Evolutionary conservation across 306 rosid species (phyloP), one percentile per base, ranked within the genome.

Genomic region (Glycine latifolia): DNA sequence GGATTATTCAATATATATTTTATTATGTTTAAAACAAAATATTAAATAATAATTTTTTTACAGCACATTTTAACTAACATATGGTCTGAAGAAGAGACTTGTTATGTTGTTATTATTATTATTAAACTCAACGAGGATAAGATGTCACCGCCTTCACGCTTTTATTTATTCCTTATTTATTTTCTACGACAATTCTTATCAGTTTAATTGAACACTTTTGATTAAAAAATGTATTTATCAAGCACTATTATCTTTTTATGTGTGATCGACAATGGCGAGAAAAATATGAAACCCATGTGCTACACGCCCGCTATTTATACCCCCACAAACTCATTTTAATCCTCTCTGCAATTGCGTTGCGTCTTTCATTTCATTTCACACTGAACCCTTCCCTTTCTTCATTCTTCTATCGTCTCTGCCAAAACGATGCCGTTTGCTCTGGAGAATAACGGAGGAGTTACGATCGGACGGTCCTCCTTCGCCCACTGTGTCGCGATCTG

Each of bases 231-330:
- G 15, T 4, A 31, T 55, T 12, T 4, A 62, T 62, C 33, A 61
- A 54, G 44, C 50, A 44, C 43, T 60, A 20, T 41, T 71, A 4
- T 47, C 44, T 59, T 67, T 39, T 76, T 39, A 13, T 15, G 50
- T n/a, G n/a, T 31, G 55, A 78, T 78, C 81, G 50, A 35, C 79
- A 15, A 78, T 71, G 85, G 84, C 60, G 55, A 71, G 41, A 87
- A 85, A 83, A 75, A 75, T 86, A 86, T 84, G 81, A 73, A 26
- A 48, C 85, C 89, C 91, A 90, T 88, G 92, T 89, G 94, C 76
- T 17, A 68, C 74, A 37, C 75, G 65, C 68, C 80, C 3, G 44
- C 14, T 71, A 83, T 73, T 82, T 70, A 84, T 85, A 88, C 75
- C 78, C 78, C 82, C 71, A 75, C 73, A 56, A 43, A 2, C 58